phyloP scores from a whole-genome alignment of 2,329 filamentous ascomycete species.

The Coleophoma crateriformis region DNA sequence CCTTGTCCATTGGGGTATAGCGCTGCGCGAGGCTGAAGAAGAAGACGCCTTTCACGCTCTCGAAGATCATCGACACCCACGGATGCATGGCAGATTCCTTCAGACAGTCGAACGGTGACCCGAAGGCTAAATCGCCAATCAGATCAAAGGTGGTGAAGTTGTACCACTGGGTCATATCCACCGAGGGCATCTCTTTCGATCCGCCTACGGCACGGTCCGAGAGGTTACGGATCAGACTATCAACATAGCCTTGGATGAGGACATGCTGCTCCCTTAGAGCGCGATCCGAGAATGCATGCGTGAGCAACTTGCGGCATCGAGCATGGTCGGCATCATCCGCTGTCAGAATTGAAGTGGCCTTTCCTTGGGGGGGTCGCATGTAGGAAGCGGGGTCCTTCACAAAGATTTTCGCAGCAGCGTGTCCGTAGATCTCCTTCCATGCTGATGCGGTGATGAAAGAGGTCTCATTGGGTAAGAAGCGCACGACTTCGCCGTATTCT shows the following conservation, averaged over 20 bases:
- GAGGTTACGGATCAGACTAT: not conserved
- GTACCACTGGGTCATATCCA: slow-evolving; percentile 6
- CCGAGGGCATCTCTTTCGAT: not conserved
- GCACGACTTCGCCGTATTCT: not conserved
- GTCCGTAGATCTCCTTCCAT: slow-evolving; percentile 1
- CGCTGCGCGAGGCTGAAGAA: not conserved
- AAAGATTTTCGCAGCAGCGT: slow-evolving; percentile 6
- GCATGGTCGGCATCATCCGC: slow-evolving; percentile 11
- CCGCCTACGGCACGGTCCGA: not conserved
- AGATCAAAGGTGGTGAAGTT: slow-evolving; percentile 33
- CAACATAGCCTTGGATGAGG: slow-evolving; percentile 6
- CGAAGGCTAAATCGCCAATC: slow-evolving; percentile 29
- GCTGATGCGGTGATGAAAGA: not conserved
- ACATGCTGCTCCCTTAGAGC: slow-evolving; percentile 24
- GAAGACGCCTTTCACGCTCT: slow-evolving; percentile 13
- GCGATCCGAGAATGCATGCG: slow-evolving; percentile 22
- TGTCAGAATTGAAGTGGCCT: slow-evolving; percentile 8
- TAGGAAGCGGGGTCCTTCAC: slow-evolving; percentile 11
- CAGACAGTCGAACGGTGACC: slow-evolving; percentile 24
- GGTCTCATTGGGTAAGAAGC: not conserved
- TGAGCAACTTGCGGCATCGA: slow-evolving; percentile 17
- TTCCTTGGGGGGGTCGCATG: not conserved
- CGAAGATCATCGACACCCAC: slow-evolving; percentile 21
- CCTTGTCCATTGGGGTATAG: not conserved
- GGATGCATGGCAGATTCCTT: slow-evolving; percentile 21